Base-by-base conservation (phyloP, 495 filamentous ascomycete genomes). In the Aspergillus nidulans region DNA sequence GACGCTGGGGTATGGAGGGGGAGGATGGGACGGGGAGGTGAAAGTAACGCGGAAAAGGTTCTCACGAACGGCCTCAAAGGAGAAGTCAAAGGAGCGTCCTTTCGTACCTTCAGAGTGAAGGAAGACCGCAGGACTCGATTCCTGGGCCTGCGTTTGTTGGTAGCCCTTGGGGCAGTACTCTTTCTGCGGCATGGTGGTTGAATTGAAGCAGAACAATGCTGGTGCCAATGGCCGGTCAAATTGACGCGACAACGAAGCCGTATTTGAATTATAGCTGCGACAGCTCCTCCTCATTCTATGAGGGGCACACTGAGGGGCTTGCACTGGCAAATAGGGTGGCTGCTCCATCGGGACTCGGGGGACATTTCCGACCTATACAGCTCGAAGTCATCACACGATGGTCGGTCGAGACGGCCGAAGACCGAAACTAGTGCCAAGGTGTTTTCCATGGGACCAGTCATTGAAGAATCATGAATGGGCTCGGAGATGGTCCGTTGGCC, bases 21-120 rank as follows among this genome's bases (percentile, higher is more conserved):
- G 61, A 19, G 77, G 77, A 60, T 86, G 82, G 13, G 74, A 63
- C 30, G 67, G 52, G 7, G 83, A 83, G 23, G 81, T 75, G 66
- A 88, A 88, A 8, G 80, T 83, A 30, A 83, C 85, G 18, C 85
- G 76, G 65, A 86, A 88, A 3, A 88, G 67, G 43, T 84, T 82
- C 15, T 78, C 71, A 20, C 79, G 76, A 32, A 86, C 24, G 5
- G 76, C 74, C 60, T 86, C 78, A 62, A 88, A 85, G 9, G 70
- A 69, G 63, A 88, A 85, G 16, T 74, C 66, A 53, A 81, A 80
- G 0, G 61, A 62, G 32, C 63, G 58, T 15, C 15, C 15, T 2
- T 68, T 61, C 25, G 67, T 66, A 9, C 60, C 60, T 21, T 65
- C 67, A 9, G 76, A 80, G 38, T 69, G 64, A 39, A 85, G 69